A percentile compares a stretch with the other conserved stretches of the same genome.
Evolutionary conservation across 2,329 filamentous ascomycete species (phyloP).

Genomic region (Fusarium nisikadoi): DNA sequence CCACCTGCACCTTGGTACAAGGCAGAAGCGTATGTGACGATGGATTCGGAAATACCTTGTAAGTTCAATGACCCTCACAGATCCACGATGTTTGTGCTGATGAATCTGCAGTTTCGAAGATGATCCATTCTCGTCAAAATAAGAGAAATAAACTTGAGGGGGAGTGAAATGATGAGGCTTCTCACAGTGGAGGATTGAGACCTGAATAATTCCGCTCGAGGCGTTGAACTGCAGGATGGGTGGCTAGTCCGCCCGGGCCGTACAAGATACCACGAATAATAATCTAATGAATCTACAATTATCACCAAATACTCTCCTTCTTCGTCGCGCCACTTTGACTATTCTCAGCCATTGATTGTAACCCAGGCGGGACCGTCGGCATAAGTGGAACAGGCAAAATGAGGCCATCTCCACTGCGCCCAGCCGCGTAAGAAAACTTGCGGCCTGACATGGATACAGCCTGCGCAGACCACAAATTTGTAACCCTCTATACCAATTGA

Average conservation of each 20-base stretch:
- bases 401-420: slow-evolving; percentile 24
- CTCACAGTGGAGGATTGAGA: not conserved
- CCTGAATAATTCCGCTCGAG: not conserved
- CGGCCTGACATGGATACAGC: slow-evolving; percentile 10
- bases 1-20: not conserved
- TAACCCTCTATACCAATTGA: not conserved
- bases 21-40: slow-evolving; percentile 20
- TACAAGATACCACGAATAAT: not conserved
- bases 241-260: not conserved
- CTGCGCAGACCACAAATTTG: not conserved
- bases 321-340: no score
- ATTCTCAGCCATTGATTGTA: not conserved
- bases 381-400: slow-evolving; percentile 23
- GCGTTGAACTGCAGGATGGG: not conserved
- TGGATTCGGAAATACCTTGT: slow-evolving; percentile 25
- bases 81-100: not conserved
- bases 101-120: not conserved
- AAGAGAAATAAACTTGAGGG: fast-evolving
- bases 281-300: not conserved
- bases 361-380: not conserved
- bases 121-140: slow-evolving; percentile 5
- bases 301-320: fast-evolving
- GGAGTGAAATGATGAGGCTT: not conserved
- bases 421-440: slow-evolving; percentile 13
- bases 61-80: not conserved